A percentile compares a stretch with the other conserved stretches of the same genome.
Evolutionary conservation across 2,329 filamentous ascomycete genomes (phyloP).

Genomic region (Pseudogymnoascus sp.): DNA sequence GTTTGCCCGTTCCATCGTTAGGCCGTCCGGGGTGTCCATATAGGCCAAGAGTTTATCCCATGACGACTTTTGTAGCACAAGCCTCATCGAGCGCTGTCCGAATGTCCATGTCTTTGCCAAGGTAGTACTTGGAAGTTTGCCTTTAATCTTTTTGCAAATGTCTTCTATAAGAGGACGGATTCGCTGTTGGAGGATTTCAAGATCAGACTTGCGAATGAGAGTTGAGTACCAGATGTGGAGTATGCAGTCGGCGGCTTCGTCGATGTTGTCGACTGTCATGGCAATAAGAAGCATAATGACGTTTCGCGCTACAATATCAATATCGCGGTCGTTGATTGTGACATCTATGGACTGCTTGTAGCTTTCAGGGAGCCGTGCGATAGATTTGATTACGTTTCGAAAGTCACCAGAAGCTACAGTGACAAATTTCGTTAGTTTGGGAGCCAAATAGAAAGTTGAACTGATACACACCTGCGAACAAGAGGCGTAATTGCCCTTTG

Average conservation of each 20-base stretch:
- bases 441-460: conserved; percentile 11
- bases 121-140: conserved; percentile 18
- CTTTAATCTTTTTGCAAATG: conserved; percentile 28
- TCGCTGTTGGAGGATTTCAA: conserved; percentile 6
- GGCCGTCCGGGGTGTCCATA: conserved; percentile 23
- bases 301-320: conserved; percentile 34
- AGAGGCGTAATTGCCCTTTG: conserved; percentile 28
- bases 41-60: conserved; percentile 28
- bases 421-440: conserved; percentile 4
- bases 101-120: conserved; percentile 13
- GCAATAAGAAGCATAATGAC: conserved; percentile 33
- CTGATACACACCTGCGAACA: conserved; percentile 28
- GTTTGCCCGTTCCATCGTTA: conserved; percentile 22
- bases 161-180: conserved; percentile 25
- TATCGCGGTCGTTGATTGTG: conserved; percentile 35
- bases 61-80: conserved; percentile 26
- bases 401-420: conserved; percentile 37
- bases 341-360: conserved; percentile 25
- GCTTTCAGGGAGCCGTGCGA: conserved; percentile 28
- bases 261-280: conserved; percentile 11
- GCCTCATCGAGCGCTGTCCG: conserved; percentile 12
- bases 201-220: conserved; percentile 9
- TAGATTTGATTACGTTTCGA: conserved; percentile 36
- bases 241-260: neutral
- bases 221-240: conserved; percentile 42